Percentiles rank a stretch among this genome's conserved stretches.
Evolutionary conservation across 768 basidiomycete genomes (phyloP).

Genomic region (Glaciozyma martinii): DNA sequence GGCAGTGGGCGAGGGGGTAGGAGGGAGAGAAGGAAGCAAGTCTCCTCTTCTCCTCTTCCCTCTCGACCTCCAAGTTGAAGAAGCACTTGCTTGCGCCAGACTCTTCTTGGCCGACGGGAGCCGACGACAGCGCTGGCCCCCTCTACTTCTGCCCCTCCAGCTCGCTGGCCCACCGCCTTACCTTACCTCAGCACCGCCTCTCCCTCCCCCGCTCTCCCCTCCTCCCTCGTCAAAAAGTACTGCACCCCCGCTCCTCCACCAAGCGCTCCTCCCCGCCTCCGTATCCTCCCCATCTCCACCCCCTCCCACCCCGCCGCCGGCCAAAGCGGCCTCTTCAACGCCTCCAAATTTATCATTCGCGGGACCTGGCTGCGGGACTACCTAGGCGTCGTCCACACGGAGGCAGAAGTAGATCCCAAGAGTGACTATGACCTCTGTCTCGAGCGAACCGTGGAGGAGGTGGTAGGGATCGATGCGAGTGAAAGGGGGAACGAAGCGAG

Average conservation of each 20-base stretch:
- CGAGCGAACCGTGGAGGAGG: conserved; percentile 46
- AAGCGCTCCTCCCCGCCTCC: conserved; percentile 7
- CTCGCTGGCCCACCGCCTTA: conserved; percentile 1
- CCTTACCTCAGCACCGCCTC: neutral
- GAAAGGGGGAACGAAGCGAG: conserved; percentile 62
- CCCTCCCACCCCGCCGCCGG: conserved; percentile 62
- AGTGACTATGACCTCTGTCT: conserved; percentile 87
- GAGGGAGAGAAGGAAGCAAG: too few relatives aligned
- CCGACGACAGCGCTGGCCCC: too few relatives aligned
- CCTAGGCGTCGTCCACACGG: conserved; percentile 71
- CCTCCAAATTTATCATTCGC: conserved; percentile 54
- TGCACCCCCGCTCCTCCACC: conserved; percentile 10
- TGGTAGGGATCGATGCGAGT: conserved; percentile 64
- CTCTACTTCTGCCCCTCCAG: neutral
- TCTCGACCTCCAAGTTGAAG: too few relatives aligned
- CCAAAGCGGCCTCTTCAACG: conserved; percentile 72
- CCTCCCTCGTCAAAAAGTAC: neutral
- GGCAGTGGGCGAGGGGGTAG: too few relatives aligned
- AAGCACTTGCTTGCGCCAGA: too few relatives aligned
- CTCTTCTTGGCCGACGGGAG: too few relatives aligned
- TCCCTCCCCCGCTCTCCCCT: conserved; percentile 7
- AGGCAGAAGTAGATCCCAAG: conserved; percentile 49
- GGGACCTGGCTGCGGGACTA: conserved; percentile 68
- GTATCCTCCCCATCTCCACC: conserved; percentile 4
- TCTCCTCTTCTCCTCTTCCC: too few relatives aligned